Base-by-base conservation (phyloP, 768 basidiomycete species). In the Candolleomyces efflorescens region DNA sequence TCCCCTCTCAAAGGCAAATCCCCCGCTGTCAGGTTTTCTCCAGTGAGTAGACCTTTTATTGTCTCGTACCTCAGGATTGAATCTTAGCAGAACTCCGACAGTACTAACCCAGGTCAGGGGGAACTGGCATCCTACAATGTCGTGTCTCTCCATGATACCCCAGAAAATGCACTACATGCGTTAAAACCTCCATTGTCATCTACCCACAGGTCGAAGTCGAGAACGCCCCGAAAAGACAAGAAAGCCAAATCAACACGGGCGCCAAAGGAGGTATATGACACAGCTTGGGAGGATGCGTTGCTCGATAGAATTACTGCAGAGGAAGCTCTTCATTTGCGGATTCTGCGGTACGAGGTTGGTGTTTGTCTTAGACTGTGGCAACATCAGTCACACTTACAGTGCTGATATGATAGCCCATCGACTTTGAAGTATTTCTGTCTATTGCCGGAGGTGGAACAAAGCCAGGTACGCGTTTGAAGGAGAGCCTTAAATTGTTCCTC, bases 271-370 rank as follows among this genome's bases (percentile, higher is more conserved):
- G 68, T 53, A 9, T 53, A 38, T 23, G 51, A 44, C 5, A 26
- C 24, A 3, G 53, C 70, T 26, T 79, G 84, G 76, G 71, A 80
- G 60, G 50, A 63, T 12, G 64, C 64, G 52, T 67, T 86, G 60
- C 77, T 66, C 64, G 67, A 67, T 0, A 69, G 68, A 44, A 81
- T 87, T 54, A 53, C 75, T 3, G 61, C 68, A 51, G 76, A 88
- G 67, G 67, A 64, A 12, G 70, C 70, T 47, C 71, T 90, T 5
- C 71, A 87, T 65, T 65, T 76, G 37, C 80, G 82, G 39, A 77
- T 90, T 59, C 67, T 90, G 61, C 83, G 86, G 24, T 87, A 84
- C 64, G 86, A 90, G 76, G 86, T 85, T 59, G 23, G 77, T 20
- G 17, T 51, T 32, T 38, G 18, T 9, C 32, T 22, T 26, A 27